Evolutionary conservation across 2,329 filamentous ascomycete species (phyloP).

Genomic region (Microascus cirrosus): DNA sequence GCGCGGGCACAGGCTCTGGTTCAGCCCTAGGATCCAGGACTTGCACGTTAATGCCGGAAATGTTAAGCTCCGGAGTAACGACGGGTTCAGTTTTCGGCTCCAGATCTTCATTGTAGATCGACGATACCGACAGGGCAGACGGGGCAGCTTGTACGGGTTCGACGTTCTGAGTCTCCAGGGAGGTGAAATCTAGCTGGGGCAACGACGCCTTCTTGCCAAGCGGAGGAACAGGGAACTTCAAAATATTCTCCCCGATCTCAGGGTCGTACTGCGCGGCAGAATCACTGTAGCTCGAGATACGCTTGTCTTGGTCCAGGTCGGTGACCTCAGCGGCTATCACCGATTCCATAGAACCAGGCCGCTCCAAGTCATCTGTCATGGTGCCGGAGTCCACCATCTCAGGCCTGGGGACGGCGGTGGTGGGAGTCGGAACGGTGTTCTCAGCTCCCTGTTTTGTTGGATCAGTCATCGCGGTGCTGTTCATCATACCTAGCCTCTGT

Average conservation of each 20-base stretch:
- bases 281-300: slow-evolving; percentile 33
- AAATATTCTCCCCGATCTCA: slow-evolving; percentile 39
- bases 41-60: background rate
- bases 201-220: slow-evolving; percentile 9
- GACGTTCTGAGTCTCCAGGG: slow-evolving; percentile 30
- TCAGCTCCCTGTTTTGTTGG: slow-evolving; percentile 26
- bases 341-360: slow-evolving; percentile 31
- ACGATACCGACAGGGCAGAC: slow-evolving; percentile 13
- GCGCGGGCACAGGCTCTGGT: slow-evolving; percentile 4
- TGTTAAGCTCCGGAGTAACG: slow-evolving; percentile 8
- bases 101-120: slow-evolving; percentile 12
- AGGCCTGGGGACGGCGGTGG: slow-evolving; percentile 5
- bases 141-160: slow-evolving; percentile 19
- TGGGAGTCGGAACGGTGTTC: slow-evolving; percentile 18
- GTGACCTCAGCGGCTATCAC: slow-evolving; percentile 17
- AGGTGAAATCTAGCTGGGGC: slow-evolving; percentile 29
- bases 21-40: background rate
- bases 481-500: slow-evolving; percentile 44
- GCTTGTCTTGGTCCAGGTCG: background rate
- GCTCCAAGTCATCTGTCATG: slow-evolving; percentile 29
- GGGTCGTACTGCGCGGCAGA: slow-evolving; percentile 37
- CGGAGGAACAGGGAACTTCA: slow-evolving; percentile 43
- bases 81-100: slow-evolving; percentile 15
- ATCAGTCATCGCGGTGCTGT: slow-evolving; percentile 48
- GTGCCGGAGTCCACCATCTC: slow-evolving; percentile 30